Conservation (phyloP, 495 filamentous ascomycete genomes). For the Penicillium fimorum region DNA sequence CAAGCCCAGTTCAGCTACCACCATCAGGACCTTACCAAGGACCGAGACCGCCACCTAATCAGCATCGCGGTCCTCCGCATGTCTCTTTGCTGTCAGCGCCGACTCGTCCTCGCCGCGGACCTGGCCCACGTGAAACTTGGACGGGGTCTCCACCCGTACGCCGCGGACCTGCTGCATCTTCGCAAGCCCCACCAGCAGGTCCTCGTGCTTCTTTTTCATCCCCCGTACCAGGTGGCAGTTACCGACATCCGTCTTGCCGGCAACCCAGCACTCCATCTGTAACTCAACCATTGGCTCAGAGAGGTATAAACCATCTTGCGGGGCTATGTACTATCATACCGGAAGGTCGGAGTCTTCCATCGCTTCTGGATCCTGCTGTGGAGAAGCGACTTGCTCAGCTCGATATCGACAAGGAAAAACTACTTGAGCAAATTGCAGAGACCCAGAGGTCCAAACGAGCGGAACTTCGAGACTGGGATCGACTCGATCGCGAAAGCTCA, state of each 20-base stretch:
- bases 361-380: slow-evolving; percentile 35
- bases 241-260: slow-evolving; percentile 44
- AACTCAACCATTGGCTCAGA: slow-evolving; percentile 51
- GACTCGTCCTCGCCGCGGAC: slow-evolving; percentile 56
- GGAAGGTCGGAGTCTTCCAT: slow-evolving; percentile 48
- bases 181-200: slow-evolving; percentile 41
- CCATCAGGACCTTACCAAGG: slow-evolving; percentile 50
- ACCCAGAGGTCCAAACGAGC: slow-evolving; percentile 53
- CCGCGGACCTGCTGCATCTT: slow-evolving; percentile 35
- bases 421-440: slow-evolving; percentile 55
- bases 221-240: slow-evolving; percentile 26
- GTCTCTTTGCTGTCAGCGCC: slow-evolving; percentile 56
- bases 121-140: slow-evolving; percentile 40
- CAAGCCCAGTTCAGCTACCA: slow-evolving; percentile 39
- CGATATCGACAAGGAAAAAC: slow-evolving; percentile 53
- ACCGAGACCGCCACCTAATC: slow-evolving; percentile 45
- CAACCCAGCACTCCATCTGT: slow-evolving; percentile 49
- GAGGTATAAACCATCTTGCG: slow-evolving; percentile 51
- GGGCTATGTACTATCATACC: slow-evolving; percentile 50
- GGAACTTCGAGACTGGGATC: slow-evolving; percentile 58
- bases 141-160: slow-evolving; percentile 34
- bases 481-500: slow-evolving; percentile 55
- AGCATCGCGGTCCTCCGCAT: slow-evolving; percentile 46
- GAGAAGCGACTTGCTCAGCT: slow-evolving; percentile 53
- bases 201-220: slow-evolving; percentile 42